phyloP scores from a whole-genome alignment of 345 rosid species.

The Fremontodendron californicum region DNA sequence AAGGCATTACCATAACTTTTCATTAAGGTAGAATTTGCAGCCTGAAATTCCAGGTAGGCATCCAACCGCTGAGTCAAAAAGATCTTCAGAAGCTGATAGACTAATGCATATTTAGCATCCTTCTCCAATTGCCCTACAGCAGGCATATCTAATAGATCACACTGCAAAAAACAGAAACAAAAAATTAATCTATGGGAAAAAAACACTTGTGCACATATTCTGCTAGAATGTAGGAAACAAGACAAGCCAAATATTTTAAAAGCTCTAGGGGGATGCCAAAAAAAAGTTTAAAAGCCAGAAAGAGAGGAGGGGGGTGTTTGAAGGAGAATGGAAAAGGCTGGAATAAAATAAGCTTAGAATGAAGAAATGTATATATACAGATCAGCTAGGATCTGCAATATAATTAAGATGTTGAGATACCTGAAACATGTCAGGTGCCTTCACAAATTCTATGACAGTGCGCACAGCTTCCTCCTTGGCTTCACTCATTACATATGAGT shows the following conservation, averaged over 20 bases:
- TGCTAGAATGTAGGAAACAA: background rate
- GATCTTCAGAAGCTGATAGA: slow-evolving; percentile 79
- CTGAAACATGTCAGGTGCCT: slow-evolving; percentile 87
- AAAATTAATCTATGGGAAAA: background rate
- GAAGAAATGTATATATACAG: background rate
- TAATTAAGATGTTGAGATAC: slow-evolving; percentile 31
- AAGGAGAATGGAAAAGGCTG: background rate
- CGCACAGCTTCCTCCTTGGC: slow-evolving; percentile 91
- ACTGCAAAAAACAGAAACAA: slow-evolving; percentile 45
- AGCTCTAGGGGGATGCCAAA: background rate
- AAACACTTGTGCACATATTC: background rate
- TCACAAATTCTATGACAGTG: slow-evolving; percentile 74
- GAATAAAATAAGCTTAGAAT: background rate
- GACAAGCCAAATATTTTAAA: background rate
- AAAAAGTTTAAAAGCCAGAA: background rate
- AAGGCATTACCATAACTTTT: slow-evolving; percentile 62
- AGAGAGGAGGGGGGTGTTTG: background rate
- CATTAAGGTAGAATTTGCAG: slow-evolving; percentile 61
- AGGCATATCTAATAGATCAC: slow-evolving; percentile 87
- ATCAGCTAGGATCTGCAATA: background rate
- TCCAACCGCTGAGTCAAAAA: slow-evolving; percentile 76
- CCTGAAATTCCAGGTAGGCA: slow-evolving; percentile 71
- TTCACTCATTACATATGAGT: slow-evolving; percentile 51
- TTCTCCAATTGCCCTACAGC: slow-evolving; percentile 81
- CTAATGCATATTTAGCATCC: slow-evolving; percentile 61